A percentile compares a stretch with the other conserved stretches of the same genome.
phyloP scores from a whole-genome alignment of 2,329 filamentous ascomycete species.

The Venturia carpophila region DNA sequence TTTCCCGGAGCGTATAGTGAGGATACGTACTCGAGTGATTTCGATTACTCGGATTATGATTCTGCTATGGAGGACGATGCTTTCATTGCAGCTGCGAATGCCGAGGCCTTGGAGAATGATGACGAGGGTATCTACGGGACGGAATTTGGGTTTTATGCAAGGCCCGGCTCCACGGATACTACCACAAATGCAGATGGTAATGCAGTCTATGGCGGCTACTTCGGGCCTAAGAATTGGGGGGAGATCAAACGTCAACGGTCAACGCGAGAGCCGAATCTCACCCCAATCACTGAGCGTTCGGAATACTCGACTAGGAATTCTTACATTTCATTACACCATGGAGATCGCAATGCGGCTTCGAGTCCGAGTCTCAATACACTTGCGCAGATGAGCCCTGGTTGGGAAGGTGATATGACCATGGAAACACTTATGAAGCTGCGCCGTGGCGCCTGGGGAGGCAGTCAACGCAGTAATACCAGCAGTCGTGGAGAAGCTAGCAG shows the following conservation, averaged over 20 bases:
- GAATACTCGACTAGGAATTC: slow-evolving; percentile 96
- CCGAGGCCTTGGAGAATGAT: slow-evolving; percentile 84
- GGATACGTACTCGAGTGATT: slow-evolving; percentile 27
- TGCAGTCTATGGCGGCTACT: slow-evolving; percentile 79
- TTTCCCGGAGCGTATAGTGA: slow-evolving; percentile 32
- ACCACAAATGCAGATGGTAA: slow-evolving; percentile 42
- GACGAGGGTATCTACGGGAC: slow-evolving; percentile 90
- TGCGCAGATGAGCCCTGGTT: slow-evolving; percentile 44
- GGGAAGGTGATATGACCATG: slow-evolving; percentile 63
- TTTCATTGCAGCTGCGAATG: slow-evolving; percentile 92
- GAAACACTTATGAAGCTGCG: slow-evolving; percentile 65
- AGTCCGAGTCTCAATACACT: slow-evolving; percentile 73
- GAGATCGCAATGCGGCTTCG: slow-evolving; percentile 41
- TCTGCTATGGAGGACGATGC: slow-evolving; percentile 61
- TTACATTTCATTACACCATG: slow-evolving; percentile 46
- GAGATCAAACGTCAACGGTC: slow-evolving; percentile 13
- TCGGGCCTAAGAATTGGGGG: slow-evolving; percentile 53
- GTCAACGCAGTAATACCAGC: slow-evolving; percentile 55
- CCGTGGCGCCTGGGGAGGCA: slow-evolving; percentile 71
- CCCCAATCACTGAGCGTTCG: slow-evolving; percentile 89
- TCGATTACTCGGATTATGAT: slow-evolving; percentile 37
- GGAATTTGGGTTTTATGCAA: slow-evolving; percentile 92
- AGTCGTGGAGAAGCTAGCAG: slow-evolving; percentile 23
- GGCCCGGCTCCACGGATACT: slow-evolving; percentile 24
- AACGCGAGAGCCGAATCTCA: slow-evolving; percentile 75